Evolutionary conservation across 305 asterid species (phyloP).

Genomic region (Fraxinus latifolia): DNA sequence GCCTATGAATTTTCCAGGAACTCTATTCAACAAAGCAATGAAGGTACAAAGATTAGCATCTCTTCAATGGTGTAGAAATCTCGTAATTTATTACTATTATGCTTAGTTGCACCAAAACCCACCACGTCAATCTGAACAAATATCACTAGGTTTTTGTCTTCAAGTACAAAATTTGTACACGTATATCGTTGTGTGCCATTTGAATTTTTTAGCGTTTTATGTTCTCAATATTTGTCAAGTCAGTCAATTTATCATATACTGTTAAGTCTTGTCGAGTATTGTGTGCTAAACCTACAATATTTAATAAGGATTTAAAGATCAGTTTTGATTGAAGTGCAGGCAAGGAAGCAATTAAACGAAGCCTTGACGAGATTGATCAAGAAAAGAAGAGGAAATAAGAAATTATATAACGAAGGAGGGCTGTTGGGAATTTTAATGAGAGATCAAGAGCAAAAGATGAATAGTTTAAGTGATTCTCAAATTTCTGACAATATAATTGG

Average conservation of each 20-base stretch:
- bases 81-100: not conserved
- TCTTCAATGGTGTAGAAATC: not conserved
- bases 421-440: constrained; percentile 46
- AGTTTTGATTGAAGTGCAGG: constrained; percentile 30
- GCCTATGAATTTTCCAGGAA: constrained; percentile 62
- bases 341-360: constrained; percentile 47
- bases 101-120: not conserved
- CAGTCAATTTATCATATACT: not conserved
- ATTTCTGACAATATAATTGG: constrained; percentile 68
- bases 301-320: no score
- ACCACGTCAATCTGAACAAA: constrained; percentile 6
- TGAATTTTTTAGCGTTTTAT: not conserved
- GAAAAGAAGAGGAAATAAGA: constrained; percentile 38
- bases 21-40: constrained; percentile 53
- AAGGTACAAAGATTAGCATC: constrained; percentile 33
- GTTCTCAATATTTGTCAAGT: not conserved
- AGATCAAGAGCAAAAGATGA: constrained; percentile 26
- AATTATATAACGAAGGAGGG: constrained; percentile 36
- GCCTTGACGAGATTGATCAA: constrained; percentile 38
- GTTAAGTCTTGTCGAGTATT: not conserved
- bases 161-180: constrained; percentile 4
- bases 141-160: constrained; percentile 14
- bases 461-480: constrained; percentile 43
- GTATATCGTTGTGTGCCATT: constrained; percentile 1
- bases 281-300: not conserved